Evolutionary conservation across 169 alveolate genomes (phyloP), one percentile per base, ranked within the genome.

Genomic region (Cryptosporidium tyzzeri): DNA sequence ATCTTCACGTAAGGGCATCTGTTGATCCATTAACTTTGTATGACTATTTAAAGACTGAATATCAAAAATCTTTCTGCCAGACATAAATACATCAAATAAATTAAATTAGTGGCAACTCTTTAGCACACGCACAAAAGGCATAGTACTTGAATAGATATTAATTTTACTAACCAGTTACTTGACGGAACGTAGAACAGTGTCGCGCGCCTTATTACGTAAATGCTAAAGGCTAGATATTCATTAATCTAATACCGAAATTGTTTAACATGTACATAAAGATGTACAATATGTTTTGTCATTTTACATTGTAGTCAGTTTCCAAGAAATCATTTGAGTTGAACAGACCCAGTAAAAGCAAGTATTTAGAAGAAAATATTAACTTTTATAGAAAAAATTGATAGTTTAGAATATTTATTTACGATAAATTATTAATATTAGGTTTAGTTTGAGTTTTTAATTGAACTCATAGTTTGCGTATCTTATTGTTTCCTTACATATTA

Each of bases 191-290:
- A 73, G 21, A 35, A 14, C 23, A 55, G 16, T 69, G 23, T 55
- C 58, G 86, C 86, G 86, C 71, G 86, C 55, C 29, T 26, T 41
- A 9, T 73, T 73, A 73, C 86, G 86, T 73, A 71, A 14, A 21
- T 50, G 16, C 69, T 51, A 71, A 21, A 55, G 67, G 67, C 37
- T 55, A 55, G 67, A 55, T 55, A 55, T 55, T 41, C 9, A 9
- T 12, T 48, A 12, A 48, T 14, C 21, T 14, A 14, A 48, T 48
- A 16, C 21, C 2, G 21, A 16, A 48, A 48, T 48, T 48, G 55
- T 16, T 3, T 2, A 48, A 2, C 55, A 48, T 14, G 12, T 48
- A 0, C 23, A 21, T 21, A 48, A 48, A 48, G 0, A 14, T 48
- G 18, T 41, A 48, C 55, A 48, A 3, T 48, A 48, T 48, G 1